Base-by-base conservation (phyloP, 768 basidiomycete species). In the Candolleomyces aberdarensis region DNA sequence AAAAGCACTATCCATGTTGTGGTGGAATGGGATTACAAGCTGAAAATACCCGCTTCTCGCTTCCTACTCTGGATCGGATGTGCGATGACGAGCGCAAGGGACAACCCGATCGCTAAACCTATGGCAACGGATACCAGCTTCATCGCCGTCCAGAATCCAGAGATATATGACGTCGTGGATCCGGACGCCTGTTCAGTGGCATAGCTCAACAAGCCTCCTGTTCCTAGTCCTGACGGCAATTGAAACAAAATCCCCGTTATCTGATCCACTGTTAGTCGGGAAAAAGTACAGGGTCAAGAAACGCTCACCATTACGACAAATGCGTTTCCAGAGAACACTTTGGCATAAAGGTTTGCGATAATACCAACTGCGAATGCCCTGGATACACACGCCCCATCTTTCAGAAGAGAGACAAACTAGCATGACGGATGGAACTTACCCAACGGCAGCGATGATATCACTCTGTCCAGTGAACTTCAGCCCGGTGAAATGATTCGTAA, bases 201-300 rank as follows among this genome's bases (percentile, higher is more conserved):
- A 67, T 87, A 92, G 62, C 82, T 84, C 63, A 95, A 80, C 7
- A 94, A 82, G 32, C 92, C 92, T 11, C 90, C 91, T 48, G 85
- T 90, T 8, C 87, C 85, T 11, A 36, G 80, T 43, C 92, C 92
- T 8, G 89, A 90, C 0, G 92, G 92, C 1, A 94, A 80, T 74
- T 94, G 93, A 76, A 94, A 90, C 15, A 94, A 78, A 52, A 94
- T 89, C 22, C 89, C 91, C 0, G 88, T 90, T 63, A 91, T 87
- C 76, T 79, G 58, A 75, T 54, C 44, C 9, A 46, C 39, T 26
- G 22, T 31, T 40, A 32, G 29, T 14, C n/a, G 40, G 20, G 29
- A 52, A 19, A 36, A 26, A 17, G 32, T 51, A 57, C 40, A 19
- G 3, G 49, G 22, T 36, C 17, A 29, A 26, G 1, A 22, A 51